Percentiles rank a stretch among this genome's conserved stretches.
phyloP scores from a whole-genome alignment of 108 stramenopile genomes.

The Skeletonema costatum region DNA sequence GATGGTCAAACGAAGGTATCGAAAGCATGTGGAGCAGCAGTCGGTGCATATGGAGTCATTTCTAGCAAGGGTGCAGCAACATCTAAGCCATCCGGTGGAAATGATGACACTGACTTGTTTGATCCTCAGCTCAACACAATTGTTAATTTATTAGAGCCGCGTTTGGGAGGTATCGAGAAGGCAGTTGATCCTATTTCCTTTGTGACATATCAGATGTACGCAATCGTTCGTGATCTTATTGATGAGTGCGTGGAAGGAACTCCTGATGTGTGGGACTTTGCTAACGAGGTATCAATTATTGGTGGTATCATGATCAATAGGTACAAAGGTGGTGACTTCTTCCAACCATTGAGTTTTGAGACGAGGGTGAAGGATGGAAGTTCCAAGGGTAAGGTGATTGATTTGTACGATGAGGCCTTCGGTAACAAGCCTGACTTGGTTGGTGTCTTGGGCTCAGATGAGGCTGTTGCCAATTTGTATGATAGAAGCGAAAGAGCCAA shows the following conservation, averaged over 20 bases:
- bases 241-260: constrained; percentile 10
- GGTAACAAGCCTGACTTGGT: constrained; percentile 16
- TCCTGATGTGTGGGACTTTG: constrained; percentile 19
- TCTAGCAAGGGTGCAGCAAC: neutral
- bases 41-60: constrained; percentile 39
- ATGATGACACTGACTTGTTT: neutral
- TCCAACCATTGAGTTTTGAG: constrained; percentile 43
- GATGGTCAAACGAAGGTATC: constrained; percentile 29
- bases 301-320: constrained; percentile 49
- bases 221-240: constrained; percentile 28
- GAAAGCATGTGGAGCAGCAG: constrained; percentile 43
- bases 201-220: constrained; percentile 50
- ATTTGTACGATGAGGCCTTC: constrained; percentile 34
- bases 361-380: constrained; percentile 7
- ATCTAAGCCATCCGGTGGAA: neutral
- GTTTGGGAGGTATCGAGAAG: constrained; percentile 25
- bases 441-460: constrained; percentile 19
- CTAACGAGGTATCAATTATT: constrained; percentile 25
- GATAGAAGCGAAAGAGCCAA: neutral
- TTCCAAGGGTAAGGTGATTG: neutral
- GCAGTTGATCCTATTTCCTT: constrained; percentile 24
- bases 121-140: constrained; percentile 37
- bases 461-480: constrained; percentile 12
- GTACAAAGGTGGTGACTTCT: constrained; percentile 36
- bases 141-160: constrained; percentile 11